Percentiles rank a stretch among this genome's conserved stretches.
Evolutionary conservation across 805 yeast species (phyloP).

Genomic region (Cyberlindnera nakhonratchasimensis): DNA sequence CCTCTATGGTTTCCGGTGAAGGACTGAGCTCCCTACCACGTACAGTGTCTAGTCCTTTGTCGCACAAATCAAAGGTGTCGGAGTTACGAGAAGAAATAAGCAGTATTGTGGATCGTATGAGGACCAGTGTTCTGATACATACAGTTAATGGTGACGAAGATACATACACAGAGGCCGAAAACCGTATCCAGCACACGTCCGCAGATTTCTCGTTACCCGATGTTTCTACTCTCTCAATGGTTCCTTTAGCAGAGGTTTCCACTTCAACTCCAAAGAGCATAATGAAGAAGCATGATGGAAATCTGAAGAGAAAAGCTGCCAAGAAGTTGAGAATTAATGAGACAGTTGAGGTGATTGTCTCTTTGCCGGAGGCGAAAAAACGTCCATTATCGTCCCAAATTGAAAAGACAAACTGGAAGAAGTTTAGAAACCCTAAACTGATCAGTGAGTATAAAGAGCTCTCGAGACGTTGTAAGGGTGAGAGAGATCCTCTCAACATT

Average conservation of each 20-base stretch:
- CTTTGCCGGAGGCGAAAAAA: background rate
- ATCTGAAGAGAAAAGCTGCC: background rate
- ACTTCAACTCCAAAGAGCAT: constrained; percentile 12
- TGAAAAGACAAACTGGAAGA: background rate
- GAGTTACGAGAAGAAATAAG: constrained; percentile 22
- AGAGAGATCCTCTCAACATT: constrained; percentile 22
- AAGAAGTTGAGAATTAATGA: constrained; percentile 23
- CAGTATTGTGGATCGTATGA: constrained; percentile 13
- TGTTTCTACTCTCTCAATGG: constrained; percentile 8
- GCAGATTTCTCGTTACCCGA: constrained; percentile 8
- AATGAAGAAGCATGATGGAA: constrained; percentile 4
- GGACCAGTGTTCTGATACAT: constrained; percentile 6
- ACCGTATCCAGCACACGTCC: background rate
- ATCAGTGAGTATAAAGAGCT: constrained; percentile 7
- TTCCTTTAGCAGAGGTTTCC: constrained; percentile 1
- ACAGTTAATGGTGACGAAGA: background rate
- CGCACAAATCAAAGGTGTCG: constrained; percentile 2
- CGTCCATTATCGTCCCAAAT: constrained; percentile 6
- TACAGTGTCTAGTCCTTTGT: constrained; percentile 9
- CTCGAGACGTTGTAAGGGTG: constrained; percentile 13
- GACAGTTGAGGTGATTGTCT: constrained; percentile 13
- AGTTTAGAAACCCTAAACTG: constrained; percentile 3
- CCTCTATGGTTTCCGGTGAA: constrained; percentile 6
- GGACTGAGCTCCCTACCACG: constrained; percentile 1
- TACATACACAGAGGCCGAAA: background rate